Conservation (phyloP, 257 asterid species). For the Jacaranda copaia region DNA sequence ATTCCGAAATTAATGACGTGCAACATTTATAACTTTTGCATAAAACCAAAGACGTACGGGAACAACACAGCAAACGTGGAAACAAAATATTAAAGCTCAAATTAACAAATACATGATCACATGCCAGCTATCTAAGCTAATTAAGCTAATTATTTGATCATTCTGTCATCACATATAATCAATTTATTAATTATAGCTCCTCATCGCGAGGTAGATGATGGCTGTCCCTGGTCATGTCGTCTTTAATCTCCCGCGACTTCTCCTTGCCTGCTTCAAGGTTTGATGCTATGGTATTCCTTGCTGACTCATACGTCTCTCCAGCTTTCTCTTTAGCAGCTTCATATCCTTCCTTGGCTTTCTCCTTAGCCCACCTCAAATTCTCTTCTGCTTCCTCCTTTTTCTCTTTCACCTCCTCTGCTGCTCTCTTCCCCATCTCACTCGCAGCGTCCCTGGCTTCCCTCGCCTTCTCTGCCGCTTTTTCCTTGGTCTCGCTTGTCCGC, state of each 20-base stretch:
- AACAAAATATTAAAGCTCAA: too few species aligned
- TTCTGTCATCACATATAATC: too few species aligned
- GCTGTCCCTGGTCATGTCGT: not conserved
- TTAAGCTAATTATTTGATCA: too few species aligned
- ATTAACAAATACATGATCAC: not conserved
- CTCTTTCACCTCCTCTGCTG: not conserved
- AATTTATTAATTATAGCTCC: conserved; percentile 27
- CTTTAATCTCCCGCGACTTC: conserved; percentile 25
- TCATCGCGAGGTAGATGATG: conserved; percentile 6
- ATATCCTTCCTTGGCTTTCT: conserved; percentile 45
- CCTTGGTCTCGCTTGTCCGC: not conserved
- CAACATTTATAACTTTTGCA: too few species aligned
- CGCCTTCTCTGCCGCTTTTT: not conserved
- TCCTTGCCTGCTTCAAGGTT: conserved; percentile 43
- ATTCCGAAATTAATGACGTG: too few species aligned
- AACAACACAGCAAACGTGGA: too few species aligned
- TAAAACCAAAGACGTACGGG: too few species aligned
- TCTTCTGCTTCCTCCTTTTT: conserved; percentile 40
- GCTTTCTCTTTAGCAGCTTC: conserved; percentile 50
- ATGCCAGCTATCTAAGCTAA: not conserved
- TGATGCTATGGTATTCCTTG: conserved; percentile 39
- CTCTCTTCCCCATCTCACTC: not conserved
- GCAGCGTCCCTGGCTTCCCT: not conserved
- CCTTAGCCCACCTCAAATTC: conserved; percentile 34
- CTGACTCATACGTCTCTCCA: conserved; percentile 41